Percentiles rank a stretch among this genome's conserved stretches.
These are phyloP conservation scores for Sphagnum fallax DNA, from an alignment of 228 moss, liverwort and hornwort genomes.

Conservation along the genomic window DNA sequence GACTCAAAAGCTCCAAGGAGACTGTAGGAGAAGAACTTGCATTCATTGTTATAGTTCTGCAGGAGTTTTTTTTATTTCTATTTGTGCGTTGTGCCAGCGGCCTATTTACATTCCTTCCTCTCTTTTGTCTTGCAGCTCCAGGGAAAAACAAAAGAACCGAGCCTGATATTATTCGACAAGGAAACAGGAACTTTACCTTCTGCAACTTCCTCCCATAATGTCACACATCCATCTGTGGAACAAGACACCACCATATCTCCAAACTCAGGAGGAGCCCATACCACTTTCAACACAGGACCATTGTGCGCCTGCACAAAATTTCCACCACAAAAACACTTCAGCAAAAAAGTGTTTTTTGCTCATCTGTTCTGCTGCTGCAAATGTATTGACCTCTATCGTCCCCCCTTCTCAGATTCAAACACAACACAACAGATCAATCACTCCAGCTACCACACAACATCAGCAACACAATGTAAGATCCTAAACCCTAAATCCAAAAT, in stretches of 20 bases:
- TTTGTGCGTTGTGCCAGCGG: too few species aligned
- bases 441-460: too few species aligned
- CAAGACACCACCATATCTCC: constrained; percentile 83
- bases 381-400: not conserved
- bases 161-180: too few species aligned
- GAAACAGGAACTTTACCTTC: constrained; percentile 15
- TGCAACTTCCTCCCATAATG: constrained; percentile 75
- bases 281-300: constrained; percentile 54
- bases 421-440: not conserved
- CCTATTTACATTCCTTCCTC: too few species aligned
- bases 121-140: too few species aligned
- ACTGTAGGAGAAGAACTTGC: not conserved
- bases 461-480: not conserved
- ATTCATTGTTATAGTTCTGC: not conserved
- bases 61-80: not conserved
- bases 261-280: constrained; percentile 84
- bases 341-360: not conserved
- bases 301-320: constrained; percentile 48
- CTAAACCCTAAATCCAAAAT: not conserved
- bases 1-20: not conserved
- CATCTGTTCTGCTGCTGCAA: not conserved
- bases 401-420: not conserved
- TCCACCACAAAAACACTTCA: constrained; percentile 6
- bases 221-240: constrained; percentile 55
- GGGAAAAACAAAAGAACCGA: too few species aligned